These are phyloP conservation scores for Tolypocladium album DNA, from an alignment of 2,329 filamentous ascomycete species.

Conservation along the genomic window DNA sequence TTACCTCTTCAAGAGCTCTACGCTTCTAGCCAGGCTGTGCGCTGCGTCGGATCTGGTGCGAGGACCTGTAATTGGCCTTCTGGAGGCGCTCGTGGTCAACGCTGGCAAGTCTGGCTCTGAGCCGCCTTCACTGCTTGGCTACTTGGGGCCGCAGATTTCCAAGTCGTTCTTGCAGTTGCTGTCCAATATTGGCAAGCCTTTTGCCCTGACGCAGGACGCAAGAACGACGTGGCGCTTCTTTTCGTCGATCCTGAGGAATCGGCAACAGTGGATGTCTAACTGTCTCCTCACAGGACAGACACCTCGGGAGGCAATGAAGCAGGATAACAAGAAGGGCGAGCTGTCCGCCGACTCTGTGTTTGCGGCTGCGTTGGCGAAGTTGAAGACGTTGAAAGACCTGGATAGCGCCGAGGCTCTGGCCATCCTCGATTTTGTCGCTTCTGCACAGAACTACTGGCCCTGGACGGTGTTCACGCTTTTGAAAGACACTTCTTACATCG, in stretches of 20 bases:
- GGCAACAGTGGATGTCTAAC: slow-evolving; percentile 93
- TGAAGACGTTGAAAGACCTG: slow-evolving; percentile 55
- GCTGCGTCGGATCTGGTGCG: slow-evolving; percentile 58
- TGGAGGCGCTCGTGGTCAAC: slow-evolving; percentile 63
- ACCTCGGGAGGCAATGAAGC: slow-evolving; percentile 62
- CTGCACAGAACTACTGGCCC: slow-evolving; percentile 89
- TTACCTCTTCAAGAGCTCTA: slow-evolving; percentile 71
- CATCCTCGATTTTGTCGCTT: slow-evolving; percentile 76
- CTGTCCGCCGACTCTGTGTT: slow-evolving; percentile 55
- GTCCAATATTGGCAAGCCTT: slow-evolving; percentile 65
- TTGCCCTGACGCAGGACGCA: slow-evolving; percentile 53
- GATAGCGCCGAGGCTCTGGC: slow-evolving; percentile 57
- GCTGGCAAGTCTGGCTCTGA: slow-evolving; percentile 58
- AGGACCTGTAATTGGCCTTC: slow-evolving; percentile 52
- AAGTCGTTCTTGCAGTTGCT: slow-evolving; percentile 75
- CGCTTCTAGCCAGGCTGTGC: slow-evolving; percentile 66
- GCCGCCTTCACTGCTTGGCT: slow-evolving; percentile 86
- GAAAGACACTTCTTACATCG: slow-evolving; percentile 63
- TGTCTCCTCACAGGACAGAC: slow-evolving; percentile 83
- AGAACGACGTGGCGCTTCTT: slow-evolving; percentile 75
- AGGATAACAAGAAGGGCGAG: slow-evolving; percentile 38
- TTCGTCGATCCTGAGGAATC: slow-evolving; percentile 73
- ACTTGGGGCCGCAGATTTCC: slow-evolving; percentile 71
- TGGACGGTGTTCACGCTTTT: slow-evolving; percentile 80
- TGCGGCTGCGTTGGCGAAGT: slow-evolving; percentile 57